Base-by-base conservation (phyloP, 2,329 filamentous ascomycete species). In the Diaporthe capsici region DNA sequence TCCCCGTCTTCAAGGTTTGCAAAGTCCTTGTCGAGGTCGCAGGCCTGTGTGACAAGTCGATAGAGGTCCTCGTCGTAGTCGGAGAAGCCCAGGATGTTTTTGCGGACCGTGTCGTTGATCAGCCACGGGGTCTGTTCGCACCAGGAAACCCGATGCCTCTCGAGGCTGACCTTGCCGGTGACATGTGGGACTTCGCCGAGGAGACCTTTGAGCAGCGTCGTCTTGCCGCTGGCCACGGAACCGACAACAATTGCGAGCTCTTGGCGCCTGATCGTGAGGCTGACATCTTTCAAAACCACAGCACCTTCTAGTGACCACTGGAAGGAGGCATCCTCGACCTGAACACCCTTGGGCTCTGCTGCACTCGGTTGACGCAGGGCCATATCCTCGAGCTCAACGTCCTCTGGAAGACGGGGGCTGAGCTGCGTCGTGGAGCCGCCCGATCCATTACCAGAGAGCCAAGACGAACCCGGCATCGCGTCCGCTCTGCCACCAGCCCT, bases 71-170 rank as follows among this genome's bases (percentile, higher is more conserved):
- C 77, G 1, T 77, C 72, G 73, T 84, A 83, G 76, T 79, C 83
- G 13, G 72, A 74, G 17, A 74, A 72, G 0, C 84, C 86, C 0
- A 85, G 75, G 7, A 89, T 85, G 49, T 84, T 85, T 0, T 85
- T 77, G 10, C 81, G 80, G n/a, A 88, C 78, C 0, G 83, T 84
- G 2, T 77, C 80, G 74, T 88, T 88, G 5, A 81, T 81, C 2
- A 87, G 81, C 86, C 86, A 89, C 0, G 86, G 83, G 0, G 79
- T 81, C 71, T 89, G 87, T 60, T 84, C 83, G 72, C 74, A 76
- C 53, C 57, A 76, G 6, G 68, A 65, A 53, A 73, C 17, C 81
- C 76, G 39, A 20, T 70, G 47, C 22, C 49, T 55, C n/a, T 28
- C 22, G 15, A 70, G 34, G 47, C 47, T 70, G 34, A 70, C 25